Percentiles rank a stretch among this genome's conserved stretches.
These are phyloP conservation scores for Daldinia sp. DNA, from an alignment of 2,329 filamentous ascomycete genomes.

Conservation along the genomic window DNA sequence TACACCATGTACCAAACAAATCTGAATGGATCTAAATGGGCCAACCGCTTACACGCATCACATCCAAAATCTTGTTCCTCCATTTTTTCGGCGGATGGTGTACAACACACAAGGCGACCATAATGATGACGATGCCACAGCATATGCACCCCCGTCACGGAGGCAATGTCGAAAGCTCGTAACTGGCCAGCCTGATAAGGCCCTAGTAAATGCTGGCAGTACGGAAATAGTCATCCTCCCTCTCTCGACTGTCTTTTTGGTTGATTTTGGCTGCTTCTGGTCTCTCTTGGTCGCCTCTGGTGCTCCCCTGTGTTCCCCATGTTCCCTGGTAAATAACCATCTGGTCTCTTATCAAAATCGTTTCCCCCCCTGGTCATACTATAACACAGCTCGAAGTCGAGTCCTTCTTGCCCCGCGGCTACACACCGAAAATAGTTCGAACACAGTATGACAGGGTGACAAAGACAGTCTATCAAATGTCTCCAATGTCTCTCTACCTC, in stretches of 20 bases:
- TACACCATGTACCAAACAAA: too few species aligned
- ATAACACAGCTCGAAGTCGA: conserved; percentile 32
- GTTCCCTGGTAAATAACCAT: conserved; percentile 5
- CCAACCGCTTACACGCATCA: conserved; percentile 18
- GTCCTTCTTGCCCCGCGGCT: conserved; percentile 32
- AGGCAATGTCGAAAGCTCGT: conserved; percentile 13
- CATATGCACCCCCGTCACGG: conserved; percentile 22
- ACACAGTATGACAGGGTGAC: conserved; percentile 29
- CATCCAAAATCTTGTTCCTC: conserved; percentile 23
- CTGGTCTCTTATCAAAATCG: conserved; percentile 2
- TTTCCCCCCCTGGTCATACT: conserved; percentile 19
- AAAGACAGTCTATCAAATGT: neutral
- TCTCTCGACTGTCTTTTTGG: neutral
- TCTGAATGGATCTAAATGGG: conserved; percentile 2
- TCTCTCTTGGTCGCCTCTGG: neutral
- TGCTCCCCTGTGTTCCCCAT: neutral
- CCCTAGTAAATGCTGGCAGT: conserved; percentile 4
- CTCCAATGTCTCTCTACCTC: conserved; percentile 7
- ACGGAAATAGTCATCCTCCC: conserved; percentile 18
- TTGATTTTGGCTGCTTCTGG: neutral
- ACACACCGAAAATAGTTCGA: conserved; percentile 30
- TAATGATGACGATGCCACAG: conserved; percentile 31
- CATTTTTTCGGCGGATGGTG: conserved; percentile 28
- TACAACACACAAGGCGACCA: conserved; percentile 36
- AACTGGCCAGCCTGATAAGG: conserved; percentile 14